Percentiles rank a stretch among this genome's conserved stretches.
These are phyloP conservation scores for Aspergillus leporis DNA, from an alignment of 495 filamentous ascomycete genomes.

Conservation along the genomic window DNA sequence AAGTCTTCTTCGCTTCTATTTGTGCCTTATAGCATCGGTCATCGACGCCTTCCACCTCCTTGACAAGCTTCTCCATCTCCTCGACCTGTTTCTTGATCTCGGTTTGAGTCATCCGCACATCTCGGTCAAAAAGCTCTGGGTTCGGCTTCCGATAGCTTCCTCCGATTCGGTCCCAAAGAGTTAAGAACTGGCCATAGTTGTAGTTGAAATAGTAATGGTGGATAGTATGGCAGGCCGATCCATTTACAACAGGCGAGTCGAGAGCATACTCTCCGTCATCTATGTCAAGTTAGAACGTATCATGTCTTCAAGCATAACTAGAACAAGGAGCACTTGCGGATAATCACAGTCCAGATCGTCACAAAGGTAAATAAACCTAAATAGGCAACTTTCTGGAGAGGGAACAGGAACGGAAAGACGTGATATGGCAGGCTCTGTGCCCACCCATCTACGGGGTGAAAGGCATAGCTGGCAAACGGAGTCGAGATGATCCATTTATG, in stretches of 20 bases:
- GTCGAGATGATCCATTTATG: conserved; percentile 99
- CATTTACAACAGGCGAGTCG: conserved; percentile 81
- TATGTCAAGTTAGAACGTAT: conserved; percentile 8
- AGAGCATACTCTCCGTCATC: conserved; percentile 90
- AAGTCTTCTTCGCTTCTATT: conserved; percentile 5
- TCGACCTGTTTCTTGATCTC: conserved; percentile 70
- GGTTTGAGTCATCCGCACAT: conserved; percentile 72
- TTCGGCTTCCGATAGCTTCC: conserved; percentile 85
- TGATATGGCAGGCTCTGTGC: conserved; percentile 91
- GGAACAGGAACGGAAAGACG: conserved; percentile 86
- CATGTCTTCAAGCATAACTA: background rate
- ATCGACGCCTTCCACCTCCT: conserved; percentile 78
- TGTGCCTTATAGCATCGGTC: conserved; percentile 46
- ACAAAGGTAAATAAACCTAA: conserved; percentile 83
- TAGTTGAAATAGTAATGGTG: conserved; percentile 97
- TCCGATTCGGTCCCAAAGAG: conserved; percentile 86
- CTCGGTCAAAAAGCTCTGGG: conserved; percentile 70
- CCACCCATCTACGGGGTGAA: conserved; percentile 92
- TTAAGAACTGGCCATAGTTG: conserved; percentile 96
- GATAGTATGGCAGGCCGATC: conserved; percentile 91
- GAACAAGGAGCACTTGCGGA: conserved; percentile 48
- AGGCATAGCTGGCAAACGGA: conserved; percentile 86
- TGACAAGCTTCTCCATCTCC: conserved; percentile 75
- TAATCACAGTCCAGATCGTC: conserved; percentile 94
- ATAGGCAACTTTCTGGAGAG: conserved; percentile 86